phyloP scores from a whole-genome alignment of 345 rosid species.

The Citrus australasica region DNA sequence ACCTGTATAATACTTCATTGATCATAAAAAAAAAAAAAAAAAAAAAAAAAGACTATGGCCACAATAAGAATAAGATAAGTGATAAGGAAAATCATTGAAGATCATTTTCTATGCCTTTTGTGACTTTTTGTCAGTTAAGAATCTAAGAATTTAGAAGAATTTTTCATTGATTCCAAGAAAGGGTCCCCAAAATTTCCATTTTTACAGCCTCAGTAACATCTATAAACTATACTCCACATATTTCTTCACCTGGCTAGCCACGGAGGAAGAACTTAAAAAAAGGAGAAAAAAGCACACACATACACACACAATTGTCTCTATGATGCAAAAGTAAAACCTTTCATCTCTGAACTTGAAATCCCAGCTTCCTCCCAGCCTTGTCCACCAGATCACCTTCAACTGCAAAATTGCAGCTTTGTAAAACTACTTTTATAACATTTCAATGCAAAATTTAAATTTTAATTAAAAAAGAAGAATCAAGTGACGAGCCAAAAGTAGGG shows the following conservation, averaged over 20 bases:
- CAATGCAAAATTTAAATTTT: neutral
- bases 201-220: slow-evolving; percentile 23
- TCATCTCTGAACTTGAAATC: slow-evolving; percentile 44
- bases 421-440: neutral
- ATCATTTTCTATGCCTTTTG: neutral
- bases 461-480: neutral
- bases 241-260: neutral
- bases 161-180: slow-evolving; percentile 1
- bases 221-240: slow-evolving; percentile 12
- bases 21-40: neutral
- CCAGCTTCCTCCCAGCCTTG: slow-evolving; percentile 45
- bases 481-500: neutral
- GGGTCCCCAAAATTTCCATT: slow-evolving; percentile 22
- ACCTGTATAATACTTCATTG: neutral
- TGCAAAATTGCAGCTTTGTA: slow-evolving; percentile 17
- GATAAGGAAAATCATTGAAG: slow-evolving; percentile 26
- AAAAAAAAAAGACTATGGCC: neutral
- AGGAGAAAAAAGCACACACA: neutral
- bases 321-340: neutral
- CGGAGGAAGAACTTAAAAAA: neutral
- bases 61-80: slow-evolving; percentile 1
- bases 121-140: slow-evolving; percentile 1
- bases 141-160: neutral
- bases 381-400: slow-evolving; percentile 34
- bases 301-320: slow-evolving; percentile 11